A percentile compares a stretch with the other conserved stretches of the same genome.
These are phyloP conservation scores for Vigna nakashimae DNA, from an alignment of 306 rosid genomes.

Conservation along the genomic window DNA sequence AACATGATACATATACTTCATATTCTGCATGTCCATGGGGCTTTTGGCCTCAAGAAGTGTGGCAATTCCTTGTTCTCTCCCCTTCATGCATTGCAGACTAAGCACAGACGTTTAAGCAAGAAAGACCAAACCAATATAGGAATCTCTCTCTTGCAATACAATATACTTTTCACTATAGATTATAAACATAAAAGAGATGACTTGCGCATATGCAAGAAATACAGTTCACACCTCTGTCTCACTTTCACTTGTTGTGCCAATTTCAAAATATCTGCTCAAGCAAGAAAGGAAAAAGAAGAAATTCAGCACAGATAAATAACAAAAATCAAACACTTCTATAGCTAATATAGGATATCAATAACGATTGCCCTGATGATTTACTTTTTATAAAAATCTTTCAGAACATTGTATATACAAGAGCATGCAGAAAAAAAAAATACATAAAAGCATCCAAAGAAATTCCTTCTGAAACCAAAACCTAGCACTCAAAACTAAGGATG, in stretches of 20 bases:
- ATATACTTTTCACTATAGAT: conserved; percentile 4
- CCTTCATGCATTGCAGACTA: conserved; percentile 13
- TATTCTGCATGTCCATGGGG: neutral
- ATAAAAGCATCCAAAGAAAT: conserved; percentile 11
- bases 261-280: conserved; percentile 75
- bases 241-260: conserved; percentile 87
- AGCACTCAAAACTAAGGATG: conserved; percentile 20
- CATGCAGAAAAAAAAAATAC: conserved; percentile 24
- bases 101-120: neutral
- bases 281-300: conserved; percentile 30
- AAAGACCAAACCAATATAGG: conserved; percentile 3
- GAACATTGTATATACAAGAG: conserved; percentile 5
- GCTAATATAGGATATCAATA: conserved; percentile 14
- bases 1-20: conserved; percentile 7
- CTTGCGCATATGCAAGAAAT: conserved; percentile 37
- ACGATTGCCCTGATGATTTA: conserved; percentile 16
- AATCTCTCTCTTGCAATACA: conserved; percentile 21
- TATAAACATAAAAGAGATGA: conserved; percentile 11
- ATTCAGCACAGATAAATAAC: conserved; percentile 5
- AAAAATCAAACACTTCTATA: conserved; percentile 28
- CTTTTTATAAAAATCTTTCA: neutral
- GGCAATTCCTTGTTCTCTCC: neutral
- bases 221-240: conserved; percentile 81
- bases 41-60: neutral
- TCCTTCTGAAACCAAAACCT: conserved; percentile 27